These are phyloP conservation scores for Diddensiella santjacobensis DNA, from an alignment of 805 yeast genomes.

Conservation along the genomic window DNA sequence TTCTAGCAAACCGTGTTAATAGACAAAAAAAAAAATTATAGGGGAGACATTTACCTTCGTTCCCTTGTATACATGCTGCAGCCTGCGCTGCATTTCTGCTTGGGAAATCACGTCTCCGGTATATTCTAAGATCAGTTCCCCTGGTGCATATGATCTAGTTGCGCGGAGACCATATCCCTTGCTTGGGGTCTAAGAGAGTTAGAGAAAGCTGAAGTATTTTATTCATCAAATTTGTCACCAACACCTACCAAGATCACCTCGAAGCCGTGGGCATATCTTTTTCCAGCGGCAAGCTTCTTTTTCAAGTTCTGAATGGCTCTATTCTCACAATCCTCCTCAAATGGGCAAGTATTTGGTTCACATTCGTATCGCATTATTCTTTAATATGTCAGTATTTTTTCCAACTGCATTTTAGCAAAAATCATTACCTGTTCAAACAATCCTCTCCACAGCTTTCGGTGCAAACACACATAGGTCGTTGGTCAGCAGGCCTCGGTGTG, in stretches of 20 bases:
- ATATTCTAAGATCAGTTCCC: constrained; percentile 44
- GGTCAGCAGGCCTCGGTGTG: constrained; percentile 8
- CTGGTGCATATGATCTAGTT: constrained; percentile 35
- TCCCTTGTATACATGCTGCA: constrained; percentile 35
- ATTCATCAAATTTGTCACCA: constrained; percentile 29
- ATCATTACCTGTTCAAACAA: constrained; percentile 32
- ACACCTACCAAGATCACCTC: constrained; percentile 23
- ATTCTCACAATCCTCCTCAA: constrained; percentile 38
- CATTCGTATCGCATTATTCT: constrained; percentile 36
- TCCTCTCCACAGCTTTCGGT: constrained; percentile 33
- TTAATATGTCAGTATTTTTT: background rate
- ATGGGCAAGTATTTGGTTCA: constrained; percentile 32
- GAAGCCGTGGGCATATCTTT: constrained; percentile 29
- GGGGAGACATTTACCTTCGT: constrained; percentile 10
- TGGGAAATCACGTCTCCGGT: constrained; percentile 47
- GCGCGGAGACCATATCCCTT: constrained; percentile 46
- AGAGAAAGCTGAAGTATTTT: too few relatives aligned
- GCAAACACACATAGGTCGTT: constrained; percentile 24
- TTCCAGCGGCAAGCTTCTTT: constrained; percentile 15
- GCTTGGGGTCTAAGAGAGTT: background rate
- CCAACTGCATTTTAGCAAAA: background rate
- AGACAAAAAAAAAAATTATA: background rate
- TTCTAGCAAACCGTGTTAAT: constrained; percentile 17
- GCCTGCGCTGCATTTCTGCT: constrained; percentile 37
- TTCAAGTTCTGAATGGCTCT: constrained; percentile 33